These are phyloP conservation scores for Tripterygium wilfordii DNA, from an alignment of 177 flowering plant species.

Conservation along the genomic window DNA sequence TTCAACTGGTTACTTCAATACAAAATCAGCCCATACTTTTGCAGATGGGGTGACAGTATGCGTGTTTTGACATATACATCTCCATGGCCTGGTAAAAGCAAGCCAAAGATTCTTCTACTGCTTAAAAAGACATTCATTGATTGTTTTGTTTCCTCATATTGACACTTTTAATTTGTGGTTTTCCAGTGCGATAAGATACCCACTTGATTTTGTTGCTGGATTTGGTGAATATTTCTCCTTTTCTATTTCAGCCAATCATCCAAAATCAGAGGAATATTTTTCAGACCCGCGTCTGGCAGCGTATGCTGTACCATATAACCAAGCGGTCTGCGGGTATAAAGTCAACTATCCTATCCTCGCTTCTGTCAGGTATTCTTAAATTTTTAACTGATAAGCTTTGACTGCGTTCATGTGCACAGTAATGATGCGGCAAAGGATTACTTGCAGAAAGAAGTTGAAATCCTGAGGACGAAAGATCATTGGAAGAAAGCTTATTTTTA, in stretches of 20 bases:
- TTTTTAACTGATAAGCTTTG: conserved; percentile 18
- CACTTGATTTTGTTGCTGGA: too few species aligned
- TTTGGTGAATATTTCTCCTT: background rate
- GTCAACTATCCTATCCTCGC: conserved; percentile 6
- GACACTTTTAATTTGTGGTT: too few species aligned
- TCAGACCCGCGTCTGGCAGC: conserved; percentile 93
- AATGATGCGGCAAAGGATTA: conserved; percentile 53
- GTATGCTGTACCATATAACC: conserved; percentile 86
- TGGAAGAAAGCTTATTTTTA: conserved; percentile 98
- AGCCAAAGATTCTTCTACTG: too few species aligned
- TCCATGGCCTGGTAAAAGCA: too few species aligned
- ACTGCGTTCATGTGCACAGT: conserved; percentile 36
- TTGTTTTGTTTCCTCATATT: too few species aligned
- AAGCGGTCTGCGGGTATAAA: conserved; percentile 55
- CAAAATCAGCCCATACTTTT: conserved; percentile 90
- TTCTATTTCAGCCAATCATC: conserved; percentile 68
- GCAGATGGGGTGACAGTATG: conserved; percentile 96
- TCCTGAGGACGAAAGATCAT: conserved; percentile 68
- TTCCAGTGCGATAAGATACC: too few species aligned
- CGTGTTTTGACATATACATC: conserved; percentile 90
- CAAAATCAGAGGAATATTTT: conserved; percentile 86
- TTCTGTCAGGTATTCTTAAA: conserved; percentile 11
- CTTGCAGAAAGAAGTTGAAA: conserved; percentile 72
- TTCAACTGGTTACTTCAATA: conserved; percentile 97
- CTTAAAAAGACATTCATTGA: too few species aligned